A percentile compares a stretch with the other conserved stretches of the same genome.
phyloP scores from a whole-genome alignment of 2,329 filamentous ascomycete genomes.

The Aspergillus fructus region DNA sequence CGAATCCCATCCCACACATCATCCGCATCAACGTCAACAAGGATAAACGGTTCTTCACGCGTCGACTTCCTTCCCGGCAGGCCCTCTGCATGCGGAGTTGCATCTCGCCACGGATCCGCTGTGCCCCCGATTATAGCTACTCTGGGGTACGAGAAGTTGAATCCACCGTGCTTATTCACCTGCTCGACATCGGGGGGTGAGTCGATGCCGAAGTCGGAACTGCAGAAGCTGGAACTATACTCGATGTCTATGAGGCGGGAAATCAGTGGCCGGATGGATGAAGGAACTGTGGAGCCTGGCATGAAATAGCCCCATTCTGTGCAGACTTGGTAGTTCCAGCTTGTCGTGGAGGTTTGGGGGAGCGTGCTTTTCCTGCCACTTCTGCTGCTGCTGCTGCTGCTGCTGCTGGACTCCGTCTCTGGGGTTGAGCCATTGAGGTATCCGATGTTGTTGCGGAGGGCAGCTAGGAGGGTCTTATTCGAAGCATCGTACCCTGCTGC shows the following conservation, averaged over 20 bases:
- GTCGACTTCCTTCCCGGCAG: conserved; percentile 60
- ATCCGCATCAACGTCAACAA: conserved; percentile 51
- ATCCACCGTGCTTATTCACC: conserved; percentile 77
- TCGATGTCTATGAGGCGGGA: conserved; percentile 68
- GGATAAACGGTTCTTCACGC: conserved; percentile 65
- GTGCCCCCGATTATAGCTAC: conserved; percentile 77
- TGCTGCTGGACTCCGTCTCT: background rate
- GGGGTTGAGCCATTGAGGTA: conserved; percentile 49
- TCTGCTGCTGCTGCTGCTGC: background rate
- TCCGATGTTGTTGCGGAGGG: conserved; percentile 58
- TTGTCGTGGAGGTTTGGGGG: conserved; percentile 37
- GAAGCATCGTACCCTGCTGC: conserved; percentile 16
- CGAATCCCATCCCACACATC: conserved; percentile 32
- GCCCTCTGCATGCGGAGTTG: conserved; percentile 67
- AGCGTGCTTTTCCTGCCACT: background rate
- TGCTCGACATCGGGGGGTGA: conserved; percentile 60
- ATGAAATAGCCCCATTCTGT: conserved; percentile 73
- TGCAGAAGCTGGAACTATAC: conserved; percentile 63
- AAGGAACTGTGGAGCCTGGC: conserved; percentile 69
- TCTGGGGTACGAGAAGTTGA: conserved; percentile 69
- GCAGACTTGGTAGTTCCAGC: conserved; percentile 61
- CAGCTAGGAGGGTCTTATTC: conserved; percentile 49
- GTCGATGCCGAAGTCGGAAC: conserved; percentile 68
- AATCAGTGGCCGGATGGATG: conserved; percentile 64
- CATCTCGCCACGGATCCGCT: conserved; percentile 76